Evolutionary conservation across 2,329 filamentous ascomycete species (phyloP), one percentile per base, ranked within the genome.

Genomic region (Fusarium acutatum): DNA sequence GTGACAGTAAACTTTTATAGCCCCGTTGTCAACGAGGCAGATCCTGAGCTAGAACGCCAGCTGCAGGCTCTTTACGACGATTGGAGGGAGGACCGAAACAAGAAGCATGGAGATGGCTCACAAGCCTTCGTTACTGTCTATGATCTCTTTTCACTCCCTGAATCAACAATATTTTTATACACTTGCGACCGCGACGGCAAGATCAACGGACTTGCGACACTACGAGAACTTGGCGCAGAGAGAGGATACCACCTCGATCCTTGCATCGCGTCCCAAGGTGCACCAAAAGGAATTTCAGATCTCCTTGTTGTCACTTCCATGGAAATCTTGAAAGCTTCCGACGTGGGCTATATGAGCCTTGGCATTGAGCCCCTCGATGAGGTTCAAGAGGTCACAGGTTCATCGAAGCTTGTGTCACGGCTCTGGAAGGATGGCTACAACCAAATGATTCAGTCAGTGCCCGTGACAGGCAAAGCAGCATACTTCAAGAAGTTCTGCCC

Each of bases 71-170:
- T 69, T 24, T 69, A 69, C 9, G 66, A 69, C 13, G 38, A 54
- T 34, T 69, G 63, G 66, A 58, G 66, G 32, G 22, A 32, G 9
- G 37, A 56, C 14, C 44, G 66, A 28, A 67, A 69, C 20, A 13
- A 17, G 2, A 60, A 62, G 17, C 32, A 37, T 3, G 26, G 11
- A 10, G 49, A 30, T 15, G 24, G 49, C 17, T 56, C 34, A 6
- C 66, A 69, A 5, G 66, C 63, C 2, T 69, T 69, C 6, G 57
- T 69, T 5, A 69, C 66, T 7, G 34, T 69, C 28, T 69, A 69
- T 7, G 15, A 67, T 3, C 30, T 69, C 1, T 62, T 69, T 4
- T 67, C 66, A 1, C 38, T 50, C 5, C 56, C 46, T 0, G 37
- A 47, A 9, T 49, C 43, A 5, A 69, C 64, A 14, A 32, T 67